Base-by-base conservation (phyloP, 345 rosid genomes). In the Boechera stricta region DNA sequence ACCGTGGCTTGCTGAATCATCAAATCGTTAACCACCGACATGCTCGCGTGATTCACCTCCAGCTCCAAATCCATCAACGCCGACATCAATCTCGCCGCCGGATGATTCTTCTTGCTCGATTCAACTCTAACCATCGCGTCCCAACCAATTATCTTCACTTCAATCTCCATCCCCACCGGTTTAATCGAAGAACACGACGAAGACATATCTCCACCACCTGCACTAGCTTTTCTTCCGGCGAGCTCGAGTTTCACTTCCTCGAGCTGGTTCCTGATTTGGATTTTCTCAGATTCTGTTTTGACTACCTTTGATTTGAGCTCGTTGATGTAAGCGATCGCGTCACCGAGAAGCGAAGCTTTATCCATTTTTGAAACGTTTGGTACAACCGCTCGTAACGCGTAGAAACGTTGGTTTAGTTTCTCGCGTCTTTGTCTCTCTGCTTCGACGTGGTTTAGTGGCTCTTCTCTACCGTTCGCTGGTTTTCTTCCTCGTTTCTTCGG, bases 1-100 rank as follows among this genome's bases (percentile, higher is more conserved):
- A 94, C 98, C 0, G 97, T 90, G 21, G 98, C 98, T 86, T 94
- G 97, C 21, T 92, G 98, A 79, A 94, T 94, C 99, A 93, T 95
- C 85, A 95, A 64, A 82, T 95, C 99, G 52, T 95, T 91, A 75
- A 91, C 91, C 65, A 93, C 99, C 0, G 97, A 86, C 68, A 92
- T 92, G 38, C 97, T 95, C n/a, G 98, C 99, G 36, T 93, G 96
- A 66, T 87, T 86, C 66, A 95, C 98, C 26, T 95, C 98, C 3
- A 95, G 91, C 73, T 93, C 97, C 64, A 95, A 68, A 44, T 93
- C 99, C 86, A 81, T 91, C 60, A 95, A 82, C 51, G 98, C 96
- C n/a, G 87, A 68, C 98, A 94, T 94, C 74, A 94, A 73, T 75
- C 88, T 89, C 15, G 98, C 98, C 52, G 95, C 98, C 3, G 98